Conservation (phyloP, 1,284 basidiomycete species). For the Ustilago trichophora region DNA sequence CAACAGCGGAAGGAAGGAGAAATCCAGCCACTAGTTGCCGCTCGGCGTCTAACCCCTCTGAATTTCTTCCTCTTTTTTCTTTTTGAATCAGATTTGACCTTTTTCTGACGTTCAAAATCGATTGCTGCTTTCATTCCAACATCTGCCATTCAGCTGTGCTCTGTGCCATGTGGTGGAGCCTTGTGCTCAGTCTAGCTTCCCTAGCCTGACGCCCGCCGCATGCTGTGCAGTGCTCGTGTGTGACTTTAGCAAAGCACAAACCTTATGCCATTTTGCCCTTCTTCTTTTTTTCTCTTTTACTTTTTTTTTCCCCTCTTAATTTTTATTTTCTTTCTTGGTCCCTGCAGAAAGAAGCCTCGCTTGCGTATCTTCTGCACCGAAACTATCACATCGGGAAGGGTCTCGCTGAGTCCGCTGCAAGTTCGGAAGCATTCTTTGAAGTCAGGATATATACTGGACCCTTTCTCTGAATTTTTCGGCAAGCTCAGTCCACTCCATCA, state of each 20-base stretch:
- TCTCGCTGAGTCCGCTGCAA: background rate
- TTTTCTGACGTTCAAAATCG: too few species aligned
- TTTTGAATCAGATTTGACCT: too few species aligned
- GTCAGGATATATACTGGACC: slow-evolving; percentile 18
- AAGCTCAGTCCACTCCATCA: background rate
- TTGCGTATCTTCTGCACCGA: background rate
- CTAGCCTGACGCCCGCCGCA: background rate
- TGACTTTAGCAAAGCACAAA: slow-evolving; percentile 21
- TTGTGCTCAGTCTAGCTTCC: too few species aligned
- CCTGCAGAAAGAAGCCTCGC: background rate
- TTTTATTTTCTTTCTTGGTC: background rate
- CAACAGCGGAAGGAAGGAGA: too few species aligned
- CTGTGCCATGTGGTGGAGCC: too few species aligned
- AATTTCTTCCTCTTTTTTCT: too few species aligned
- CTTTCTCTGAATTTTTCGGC: background rate
- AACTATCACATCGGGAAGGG: background rate
- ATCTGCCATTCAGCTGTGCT: too few species aligned
- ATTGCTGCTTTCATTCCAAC: too few species aligned
- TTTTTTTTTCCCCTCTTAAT: background rate
- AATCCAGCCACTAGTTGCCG: too few species aligned
- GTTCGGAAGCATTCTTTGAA: slow-evolving; percentile 3
- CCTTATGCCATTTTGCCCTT: slow-evolving; percentile 10
- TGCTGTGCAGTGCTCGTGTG: too few species aligned
- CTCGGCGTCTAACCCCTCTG: too few species aligned
- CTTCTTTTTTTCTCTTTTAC: too few species aligned